Base-by-base conservation (phyloP, 805 yeast species). In the Saturnispora besseyi region DNA sequence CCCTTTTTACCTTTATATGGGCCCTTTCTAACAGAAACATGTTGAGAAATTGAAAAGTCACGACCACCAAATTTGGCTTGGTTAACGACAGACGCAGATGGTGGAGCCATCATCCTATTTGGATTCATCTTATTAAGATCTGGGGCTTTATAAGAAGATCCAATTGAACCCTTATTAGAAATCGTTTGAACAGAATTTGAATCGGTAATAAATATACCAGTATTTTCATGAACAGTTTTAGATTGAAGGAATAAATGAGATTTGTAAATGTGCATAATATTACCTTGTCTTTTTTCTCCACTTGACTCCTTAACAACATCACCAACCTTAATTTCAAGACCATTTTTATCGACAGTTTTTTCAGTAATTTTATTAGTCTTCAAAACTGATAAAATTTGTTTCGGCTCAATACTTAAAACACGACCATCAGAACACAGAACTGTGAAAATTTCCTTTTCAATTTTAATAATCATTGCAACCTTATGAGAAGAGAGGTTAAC, bases 1-100 rank as follows among this genome's bases (percentile, higher is more conserved):
- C 99, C 99, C 70, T 84, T 82, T 57, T 88, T 80, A 43, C 99
- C 98, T 69, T 93, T 93, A 66, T 91, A 88, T 44, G 95, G 93
- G n/a, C 96, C 88, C 61, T 85, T 82, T 36, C 87, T 79, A 45
- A 93, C 85, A 55, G 88, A 79, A 22, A 93, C 96, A 51, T 84
- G 84, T 62, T 87, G 88, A 57, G 87, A 85, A 34, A 93, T 62
- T 29, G 95, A 79, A 44, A 78, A 78, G 64, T 88, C 96, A 57
- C 96, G 79, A 8, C 96, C 96, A 49, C 82, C 79, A 48, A 71
- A 74, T 53, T 70, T 67, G 48, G 79, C 74, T 34, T 77, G 74
- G 28, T 77, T 74, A 4, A 81, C 73, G 18, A 72, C 71, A 24
- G 72, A 66, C 13, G 87, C 84, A 21, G 90, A 82, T 1, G 82